phyloP scores from a whole-genome alignment of 225 moss, liverwort and hornwort genomes.

The Ulota crispa region DNA sequence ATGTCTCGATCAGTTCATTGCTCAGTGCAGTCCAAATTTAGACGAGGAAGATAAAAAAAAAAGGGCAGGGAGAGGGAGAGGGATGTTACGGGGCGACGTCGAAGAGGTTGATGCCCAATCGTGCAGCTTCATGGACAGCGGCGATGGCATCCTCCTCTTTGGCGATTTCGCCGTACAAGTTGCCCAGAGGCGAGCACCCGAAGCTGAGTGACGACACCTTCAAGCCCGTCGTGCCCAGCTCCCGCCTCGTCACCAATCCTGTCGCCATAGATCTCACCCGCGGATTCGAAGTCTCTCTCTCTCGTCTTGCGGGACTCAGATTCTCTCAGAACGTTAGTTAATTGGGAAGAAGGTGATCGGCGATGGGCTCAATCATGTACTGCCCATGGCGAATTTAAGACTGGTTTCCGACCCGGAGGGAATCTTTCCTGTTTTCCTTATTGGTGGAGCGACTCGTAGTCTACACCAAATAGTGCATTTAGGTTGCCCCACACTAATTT shows the following conservation, averaged over 20 bases:
- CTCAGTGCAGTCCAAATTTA: not conserved
- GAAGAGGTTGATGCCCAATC: conserved; percentile 85
- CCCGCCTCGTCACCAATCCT: conserved; percentile 26
- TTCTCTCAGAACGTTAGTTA: not conserved
- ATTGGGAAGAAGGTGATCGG: not conserved
- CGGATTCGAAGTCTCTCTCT: not conserved
- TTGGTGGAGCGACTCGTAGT: too few relatives aligned
- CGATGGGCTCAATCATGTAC: not conserved
- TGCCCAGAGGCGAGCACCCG: conserved; percentile 56
- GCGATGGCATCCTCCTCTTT: conserved; percentile 48
- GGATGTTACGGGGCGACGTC: conserved; percentile 71
- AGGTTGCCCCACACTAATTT: too few relatives aligned
- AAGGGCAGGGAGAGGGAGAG: not conserved
- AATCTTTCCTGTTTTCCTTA: too few relatives aligned
- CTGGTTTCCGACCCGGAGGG: not conserved
- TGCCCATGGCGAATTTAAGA: not conserved
- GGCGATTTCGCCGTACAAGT: conserved; percentile 38
- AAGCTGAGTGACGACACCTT: conserved; percentile 43
- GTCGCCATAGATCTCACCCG: conserved; percentile 10
- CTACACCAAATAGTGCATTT: too few relatives aligned
- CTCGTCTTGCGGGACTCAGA: not conserved
- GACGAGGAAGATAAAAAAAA: not conserved
- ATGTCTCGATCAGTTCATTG: not conserved
- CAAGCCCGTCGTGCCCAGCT: conserved; percentile 51
- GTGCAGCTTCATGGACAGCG: conserved; percentile 65